Base-by-base conservation (phyloP, 768 basidiomycete genomes). In the Coprinopsis sp. region DNA sequence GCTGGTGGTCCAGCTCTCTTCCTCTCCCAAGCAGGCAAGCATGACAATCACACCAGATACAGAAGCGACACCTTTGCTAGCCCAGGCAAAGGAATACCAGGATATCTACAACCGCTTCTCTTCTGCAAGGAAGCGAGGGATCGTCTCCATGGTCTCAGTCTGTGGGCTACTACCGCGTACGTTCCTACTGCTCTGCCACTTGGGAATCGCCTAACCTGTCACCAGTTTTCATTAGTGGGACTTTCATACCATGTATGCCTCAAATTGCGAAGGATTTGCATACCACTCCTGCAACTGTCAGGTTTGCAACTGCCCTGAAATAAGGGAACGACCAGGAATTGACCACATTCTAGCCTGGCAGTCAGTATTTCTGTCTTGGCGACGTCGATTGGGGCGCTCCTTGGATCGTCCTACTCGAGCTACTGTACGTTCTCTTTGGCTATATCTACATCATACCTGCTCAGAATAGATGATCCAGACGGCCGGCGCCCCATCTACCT, bases 181-280 rank as follows among this genome's bases (percentile, higher is more conserved):
- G 76, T 43, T 6, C 33, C 37, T 80, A 48, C 70, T 76, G 1
- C 34, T 6, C 4, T 29, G 37, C 40, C 28, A 33, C 27, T 1
- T 1, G 2, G 14, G 8, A 42, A 23, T 5, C 3, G 8, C 12
- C n/a, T 52, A 25, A 25, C 34, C 23, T 36, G 13, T 10, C 23
- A 12, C 13, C 53, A 91, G 87, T 84, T 28, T 80, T 91, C 49
- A 78, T 85, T 0, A 67, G 77, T 6, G 82, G 78, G 0, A 78
- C 78, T 1, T 88, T 91, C 59, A 72, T 87, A 2, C 87, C 87
- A 0, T 79, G 81, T 0, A 84, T 91, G 46, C 85, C 87, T 0
- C 75, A 84, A 40, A 80, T 92, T 36, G 79, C 87, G 7, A 63
- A 60, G 22, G 87, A 91, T 49, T 61, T 91, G 8, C 37, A 74